Percentiles rank a stretch among this genome's conserved stretches.
Conservation (phyloP, 129 eudicot species). For the Arctium minus region DNA sequence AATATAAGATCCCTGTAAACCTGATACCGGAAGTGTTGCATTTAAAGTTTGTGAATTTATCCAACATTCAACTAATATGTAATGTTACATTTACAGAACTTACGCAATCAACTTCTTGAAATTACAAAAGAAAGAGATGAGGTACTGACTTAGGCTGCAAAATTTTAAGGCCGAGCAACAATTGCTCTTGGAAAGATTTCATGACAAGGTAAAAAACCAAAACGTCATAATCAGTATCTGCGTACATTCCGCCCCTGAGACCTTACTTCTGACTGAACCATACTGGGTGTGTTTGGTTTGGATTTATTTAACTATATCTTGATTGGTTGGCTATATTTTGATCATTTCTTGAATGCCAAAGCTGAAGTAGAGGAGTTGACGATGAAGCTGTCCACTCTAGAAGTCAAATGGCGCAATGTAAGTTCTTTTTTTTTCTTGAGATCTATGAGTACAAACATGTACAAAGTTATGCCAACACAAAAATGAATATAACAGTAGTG, state of each 20-base stretch:
- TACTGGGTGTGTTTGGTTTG: too few species aligned
- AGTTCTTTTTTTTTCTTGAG: slow-evolving; percentile 19
- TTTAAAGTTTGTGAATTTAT: background rate
- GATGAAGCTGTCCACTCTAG: slow-evolving; percentile 37
- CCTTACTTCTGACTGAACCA: too few species aligned
- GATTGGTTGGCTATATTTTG: background rate
- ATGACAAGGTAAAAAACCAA: slow-evolving; percentile 26
- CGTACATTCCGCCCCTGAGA: too few species aligned
- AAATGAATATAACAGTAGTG: too few species aligned
- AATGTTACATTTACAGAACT: slow-evolving; percentile 9
- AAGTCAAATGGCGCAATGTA: slow-evolving; percentile 48
- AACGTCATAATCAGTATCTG: background rate
- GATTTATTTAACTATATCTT: too few species aligned
- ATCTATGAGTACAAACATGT: too few species aligned
- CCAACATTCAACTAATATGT: background rate
- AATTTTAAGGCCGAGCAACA: slow-evolving; percentile 22
- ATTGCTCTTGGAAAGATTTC: slow-evolving; percentile 6
- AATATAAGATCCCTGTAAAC: too few species aligned
- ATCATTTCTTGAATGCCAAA: slow-evolving; percentile 38
- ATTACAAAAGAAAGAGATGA: slow-evolving; percentile 29
- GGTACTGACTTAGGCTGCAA: slow-evolving; percentile 12
- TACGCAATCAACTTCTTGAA: slow-evolving; percentile 21
- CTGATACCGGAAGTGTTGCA: too few species aligned
- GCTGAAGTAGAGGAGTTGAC: slow-evolving; percentile 50
- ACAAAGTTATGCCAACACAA: too few species aligned